These are phyloP conservation scores for Fusarium coicis DNA, from an alignment of 2,329 filamentous ascomycete species.

Conservation along the genomic window DNA sequence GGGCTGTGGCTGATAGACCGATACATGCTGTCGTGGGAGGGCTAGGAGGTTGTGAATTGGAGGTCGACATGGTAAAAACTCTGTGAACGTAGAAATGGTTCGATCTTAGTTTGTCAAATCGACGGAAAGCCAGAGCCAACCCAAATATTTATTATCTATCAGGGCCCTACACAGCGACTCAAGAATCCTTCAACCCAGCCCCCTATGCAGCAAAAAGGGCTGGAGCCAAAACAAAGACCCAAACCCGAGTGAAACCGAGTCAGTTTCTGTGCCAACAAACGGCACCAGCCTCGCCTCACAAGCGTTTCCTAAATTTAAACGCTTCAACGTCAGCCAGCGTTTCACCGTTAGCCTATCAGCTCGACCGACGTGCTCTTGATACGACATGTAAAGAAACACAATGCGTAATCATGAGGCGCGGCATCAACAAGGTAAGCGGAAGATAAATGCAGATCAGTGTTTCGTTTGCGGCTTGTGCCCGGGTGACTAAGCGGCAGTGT, in stretches of 20 bases:
- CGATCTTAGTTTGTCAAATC: too few relatives aligned
- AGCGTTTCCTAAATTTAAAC: neutral
- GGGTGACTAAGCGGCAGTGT: neutral
- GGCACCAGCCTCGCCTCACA: neutral
- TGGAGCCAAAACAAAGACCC: neutral
- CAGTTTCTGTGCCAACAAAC: neutral
- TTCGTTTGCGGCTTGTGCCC: neutral
- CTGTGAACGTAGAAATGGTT: too few relatives aligned
- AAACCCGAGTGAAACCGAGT: neutral
- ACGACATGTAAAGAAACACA: neutral
- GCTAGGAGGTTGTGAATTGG: neutral
- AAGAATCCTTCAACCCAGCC: rapidly evolving
- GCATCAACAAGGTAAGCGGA: neutral
- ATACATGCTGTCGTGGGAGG: neutral
- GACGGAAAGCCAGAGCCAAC: neutral
- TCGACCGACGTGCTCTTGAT: rapidly evolving
- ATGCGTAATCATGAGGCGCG: neutral
- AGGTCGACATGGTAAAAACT: neutral
- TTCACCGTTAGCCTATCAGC: neutral
- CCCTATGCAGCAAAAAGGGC: neutral
- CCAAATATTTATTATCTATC: neutral
- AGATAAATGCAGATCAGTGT: neutral
- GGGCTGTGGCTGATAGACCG: neutral
- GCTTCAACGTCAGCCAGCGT: neutral
- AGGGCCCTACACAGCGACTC: rapidly evolving